phyloP scores from a whole-genome alignment of 371 early-diverging fungal species.

The Rhizopus microsporus region DNA sequence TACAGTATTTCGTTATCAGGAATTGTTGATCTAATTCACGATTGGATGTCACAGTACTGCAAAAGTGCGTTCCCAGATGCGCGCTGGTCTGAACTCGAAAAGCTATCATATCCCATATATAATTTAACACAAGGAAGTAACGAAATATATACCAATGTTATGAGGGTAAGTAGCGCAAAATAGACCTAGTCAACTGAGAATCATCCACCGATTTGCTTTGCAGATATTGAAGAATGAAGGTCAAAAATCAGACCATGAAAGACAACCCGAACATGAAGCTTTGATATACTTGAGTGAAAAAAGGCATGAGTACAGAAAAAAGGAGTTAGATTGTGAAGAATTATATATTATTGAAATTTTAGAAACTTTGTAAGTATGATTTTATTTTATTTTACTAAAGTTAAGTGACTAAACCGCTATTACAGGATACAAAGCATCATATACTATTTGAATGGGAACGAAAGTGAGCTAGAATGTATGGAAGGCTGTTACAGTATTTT shows the following conservation, averaged over 20 bases:
- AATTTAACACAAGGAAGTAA: too few species aligned
- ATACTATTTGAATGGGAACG: constrained; percentile 10
- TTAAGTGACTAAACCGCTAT: constrained; percentile 10
- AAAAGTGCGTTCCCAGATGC: too few species aligned
- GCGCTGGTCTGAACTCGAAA: too few species aligned
- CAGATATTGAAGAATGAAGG: too few species aligned
- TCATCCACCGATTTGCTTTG: too few species aligned
- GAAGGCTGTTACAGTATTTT: constrained; percentile 9
- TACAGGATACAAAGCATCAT: constrained; percentile 10
- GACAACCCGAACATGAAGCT: constrained; percentile 17
- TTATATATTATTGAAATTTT: constrained; percentile 15
- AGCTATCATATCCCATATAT: too few species aligned
- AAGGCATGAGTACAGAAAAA: constrained; percentile 15
- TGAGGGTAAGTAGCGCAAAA: constrained; percentile 17
- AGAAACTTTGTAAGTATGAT: constrained; percentile 14
- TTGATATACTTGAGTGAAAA: constrained; percentile 18
- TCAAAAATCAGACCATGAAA: constrained; percentile 8
- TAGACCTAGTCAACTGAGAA: constrained; percentile 13
- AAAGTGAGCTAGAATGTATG: constrained; percentile 11
- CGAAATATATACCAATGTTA: constrained; percentile 13
- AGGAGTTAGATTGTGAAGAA: constrained; percentile 17
- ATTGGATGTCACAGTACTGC: too few species aligned
- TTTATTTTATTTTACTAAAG: constrained; percentile 13
- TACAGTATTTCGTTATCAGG: too few species aligned
- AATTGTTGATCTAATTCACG: too few species aligned